Evolutionary conservation across 305 asterid genomes (phyloP), one percentile per base, ranked within the genome.

Genomic region (Ajuga reptans): DNA sequence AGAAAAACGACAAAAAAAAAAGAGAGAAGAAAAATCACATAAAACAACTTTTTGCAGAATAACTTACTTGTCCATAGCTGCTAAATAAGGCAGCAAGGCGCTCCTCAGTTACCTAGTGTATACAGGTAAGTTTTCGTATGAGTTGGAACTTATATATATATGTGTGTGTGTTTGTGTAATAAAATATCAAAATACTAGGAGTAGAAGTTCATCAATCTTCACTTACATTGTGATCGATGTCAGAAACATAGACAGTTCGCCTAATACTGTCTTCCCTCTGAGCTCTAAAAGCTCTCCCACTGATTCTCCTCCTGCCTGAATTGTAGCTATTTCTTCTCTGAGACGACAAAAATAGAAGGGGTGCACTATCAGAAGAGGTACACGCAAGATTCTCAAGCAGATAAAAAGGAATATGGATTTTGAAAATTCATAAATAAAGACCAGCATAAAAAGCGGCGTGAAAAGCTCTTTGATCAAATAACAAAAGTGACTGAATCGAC

Each of bases 211-310:
- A 29, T 41, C 53, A 52, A 60, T 49, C 46, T 67, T 52, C 29
- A 59, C 91, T 82, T 78, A 88, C 98, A 80, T 79, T 87, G 73
- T 87, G 92, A 77, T 86, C 95, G 66, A 92, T 82, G 77, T 87
- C 98, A 18, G 97, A 85, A 55, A 92, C 98, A 77, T 92, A 92
- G 64, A 92, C 96, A 66, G 98, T 92, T 74, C 98, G 84, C 83
- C 92, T 84, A 54, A 92, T 86, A 71, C 90, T 88, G 80, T 88
- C 92, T 72, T 92, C 96, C 81, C 96, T 88, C 78, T 89, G 95
- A 83, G 94, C 96, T 80, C 82, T 85, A 69, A 69, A 85, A 76
- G 88, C 78, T 84, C 95, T 79, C 73, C 87, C 84, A 64, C 81
- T 84, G 84, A 80, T 77, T 81, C 91, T 83, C 77, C 76, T 92